Evolutionary conservation across 768 basidiomycete species (phyloP), one percentile per base, ranked within the genome.

Genomic region (Tulasnella sp.): DNA sequence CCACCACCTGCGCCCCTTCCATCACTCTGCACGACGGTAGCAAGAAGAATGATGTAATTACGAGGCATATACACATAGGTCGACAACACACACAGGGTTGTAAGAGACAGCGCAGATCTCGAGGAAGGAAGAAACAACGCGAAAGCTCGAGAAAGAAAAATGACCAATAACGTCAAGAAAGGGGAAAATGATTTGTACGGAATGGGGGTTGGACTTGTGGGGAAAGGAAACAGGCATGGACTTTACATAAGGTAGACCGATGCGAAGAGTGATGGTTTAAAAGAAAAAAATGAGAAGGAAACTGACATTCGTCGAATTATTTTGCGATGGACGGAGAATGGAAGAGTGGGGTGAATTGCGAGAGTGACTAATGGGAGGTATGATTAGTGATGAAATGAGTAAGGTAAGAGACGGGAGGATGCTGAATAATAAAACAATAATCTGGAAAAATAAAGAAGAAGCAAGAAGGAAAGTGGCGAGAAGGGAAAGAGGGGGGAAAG

Each of bases 1-100:
- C 62, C 62, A 68, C 62, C 62, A 34, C n/a, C 24, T 5, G 5
- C 62, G 27, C 62, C 62, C 62, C 62, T 68, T 68, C 34, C 31
- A 68, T 68, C 62, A 68, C 34, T 52, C 18, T 44, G 48, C 62
- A 68, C 62, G 62, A 68, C 62, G 27, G 62, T 68, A 68, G 62
- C 16, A 68, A 68, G 7, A 18, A n/a, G n/a, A n/a, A 68, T 68
- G 21, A 7, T 52, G 48, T 34, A 27, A 68, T 68, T 68, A 68
- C 62, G n/a, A 68, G 12, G 62, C 9, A 68, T 12, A 34, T 68
- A 68, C 34, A 68, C 62, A 34, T 68, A 68, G 2, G 27, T 68
- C 34, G 62, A 31, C 27, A 68, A 52, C 21, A 19, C 34, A 34
- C 27, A 31, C n/a, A 68, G 27, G 27, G 27, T 16, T 9, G 14